Base-by-base conservation (phyloP, 179 eudicot species). In the Spergularia azorica region DNA sequence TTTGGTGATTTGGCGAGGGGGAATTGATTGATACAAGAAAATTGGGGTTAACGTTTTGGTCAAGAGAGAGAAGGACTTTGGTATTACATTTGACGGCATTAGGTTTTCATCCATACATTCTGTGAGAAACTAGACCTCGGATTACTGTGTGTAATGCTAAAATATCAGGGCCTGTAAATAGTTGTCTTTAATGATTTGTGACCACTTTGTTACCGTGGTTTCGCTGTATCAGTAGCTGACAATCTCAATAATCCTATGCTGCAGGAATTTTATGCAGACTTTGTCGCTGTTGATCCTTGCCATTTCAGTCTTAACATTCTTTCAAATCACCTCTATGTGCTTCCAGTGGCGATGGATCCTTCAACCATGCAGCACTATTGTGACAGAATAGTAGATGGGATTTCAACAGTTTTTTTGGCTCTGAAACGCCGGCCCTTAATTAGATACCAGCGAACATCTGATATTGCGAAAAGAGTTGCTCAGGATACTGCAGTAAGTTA, bases 231-330 rank as follows among this genome's bases (percentile, higher is more conserved):
- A 10, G 26, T 0, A 16, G 21, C 67, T 83, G 77, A 72, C 55
- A 63, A 20, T 41, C 46, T 59, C 59, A 14, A 50, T 52, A 51
- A 64, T 43, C 59, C 16, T 63, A 63, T 60, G 50, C 57, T 83
- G 86, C 96, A 93, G 97, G 97, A 93, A 83, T 88, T 85, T 79
- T 93, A 83, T 88, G 97, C 96, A n/a, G 97, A 93, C 77, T 91
- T 91, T 82, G 96, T 93, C 78, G 89, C 96, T 79, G 73, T 72
- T 74, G 97, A 93, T 79, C 85, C 97, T 72, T 90, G 85, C 75
- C 96, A 93, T 84, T 93, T 91, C 81, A 82, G 88, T 61, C 79
- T 93, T 58, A 93, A 93, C 74, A 84, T 86, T 55, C 76, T 88
- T 73, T 83, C 94, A 57, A 93, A 93, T 76, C 88, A 88, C 76